Base-by-base conservation (phyloP, 2,329 filamentous ascomycete genomes). In the Pseudogymnoascus sp. region DNA sequence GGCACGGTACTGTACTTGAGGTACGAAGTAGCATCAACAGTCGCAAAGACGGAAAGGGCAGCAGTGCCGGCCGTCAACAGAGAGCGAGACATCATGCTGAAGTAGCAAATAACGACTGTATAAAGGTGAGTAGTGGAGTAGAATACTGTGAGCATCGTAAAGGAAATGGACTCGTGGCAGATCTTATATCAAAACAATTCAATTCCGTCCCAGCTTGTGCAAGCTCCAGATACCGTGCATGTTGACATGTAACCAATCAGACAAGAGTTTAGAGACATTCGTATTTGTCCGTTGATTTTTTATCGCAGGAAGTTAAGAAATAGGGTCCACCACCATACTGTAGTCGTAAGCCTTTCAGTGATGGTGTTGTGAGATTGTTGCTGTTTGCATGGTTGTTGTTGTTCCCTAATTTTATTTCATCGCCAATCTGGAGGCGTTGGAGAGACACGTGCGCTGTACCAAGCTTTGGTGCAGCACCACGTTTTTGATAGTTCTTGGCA, bases 1-100 rank as follows among this genome's bases (percentile, higher is more conserved):
- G 78, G 75, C 0, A 89, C 78, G 0, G 85, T 82, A 0, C 81
- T 82, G 71, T 87, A 89, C 64, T 82, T 81, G 70, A 87, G 80
- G 62, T 82, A 78, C 28, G 59, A 56, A 22, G 50, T 56, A 12
- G 50, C 28, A 19, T 56, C 50, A 56, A 33, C 50, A n/a, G 50
- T 56, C 33, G 50, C 50, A 12, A 56, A 6, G n/a, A 56, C 11
- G 2, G 50, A 56, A 56, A 56, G 50, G 16, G 50, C 50, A 56
- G 50, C 50, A 19, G 50, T 33, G 11, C 50, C 50, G n/a, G 28
- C 50, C 16, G 50, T 56, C 33, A 56, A 33, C 26, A 56, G 16
- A 56, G 50, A 56, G 10, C 50, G 50, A 33, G 50, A 56, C 28
- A 56, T 7, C 50, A 56, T 56, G 50, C 33, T 26, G 50, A 56